Base-by-base conservation (phyloP, 192 early-diverging fungal species). In the Linnemannia zychae region DNA sequence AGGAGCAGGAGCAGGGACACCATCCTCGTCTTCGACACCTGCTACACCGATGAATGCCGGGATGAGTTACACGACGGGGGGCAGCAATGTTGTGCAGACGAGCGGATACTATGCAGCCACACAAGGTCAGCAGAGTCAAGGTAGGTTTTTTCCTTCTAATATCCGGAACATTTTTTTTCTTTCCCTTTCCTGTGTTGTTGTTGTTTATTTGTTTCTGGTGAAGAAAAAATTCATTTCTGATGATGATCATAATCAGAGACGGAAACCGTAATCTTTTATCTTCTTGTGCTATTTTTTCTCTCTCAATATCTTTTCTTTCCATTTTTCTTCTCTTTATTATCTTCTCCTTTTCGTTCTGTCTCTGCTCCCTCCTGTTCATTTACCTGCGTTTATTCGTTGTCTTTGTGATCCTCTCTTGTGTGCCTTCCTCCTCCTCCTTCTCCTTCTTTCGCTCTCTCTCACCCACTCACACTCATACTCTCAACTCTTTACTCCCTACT, bases 41-140 rank as follows among this genome's bases (percentile, higher is more conserved):
- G 76, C 76, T 1, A 77, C 76, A 3, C 68, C 76, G 4, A 70
- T 77, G 76, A 77, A 70, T 28, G 48, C 48, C 4, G 48, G 67
- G 3, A 31, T 77, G 15, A 38, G 46, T 49, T 53, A 77, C 24
- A 34, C 47, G 22, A 31, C 22, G 17, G 76, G 24, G 4, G 36
- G 34, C 67, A 67, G 36, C 24, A 67, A 36, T 13, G 57, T 31
- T 31, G 57, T 28, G 1, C 57, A 60, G 57, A 60, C 57, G 57
- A 31, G 57, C 28, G 57, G 57, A 24, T 63, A 33, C 28, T 63
- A 63, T 63, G 24, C 57, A 13, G 57, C 28, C 11, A 31, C 9
- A 7, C 57, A 31, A 15, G 57, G 28, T 9, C 57, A 63, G 57
- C 28, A 24, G 24, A 31, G 28, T 28, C 57, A 63, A 31, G 57